phyloP scores from a whole-genome alignment of 1,284 basidiomycete genomes.

The Sparassis latifolia region DNA sequence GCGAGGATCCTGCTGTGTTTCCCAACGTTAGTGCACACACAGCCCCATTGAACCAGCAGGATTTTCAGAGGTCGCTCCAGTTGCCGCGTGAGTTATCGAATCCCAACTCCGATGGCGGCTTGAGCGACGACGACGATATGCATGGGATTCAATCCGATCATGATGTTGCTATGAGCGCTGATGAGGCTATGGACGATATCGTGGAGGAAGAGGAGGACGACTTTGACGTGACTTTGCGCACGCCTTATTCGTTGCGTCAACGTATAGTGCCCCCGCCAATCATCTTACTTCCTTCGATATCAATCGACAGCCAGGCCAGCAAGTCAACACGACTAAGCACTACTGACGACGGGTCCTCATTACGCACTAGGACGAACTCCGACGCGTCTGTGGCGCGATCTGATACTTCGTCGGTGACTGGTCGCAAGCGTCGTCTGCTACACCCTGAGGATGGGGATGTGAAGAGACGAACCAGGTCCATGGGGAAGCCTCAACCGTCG shows the following conservation, averaged over 20 bases:
- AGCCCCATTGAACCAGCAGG: conserved; percentile 30
- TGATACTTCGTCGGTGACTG: conserved; percentile 17
- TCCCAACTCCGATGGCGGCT: conserved; percentile 50
- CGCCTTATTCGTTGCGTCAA: conserved; percentile 33
- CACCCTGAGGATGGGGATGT: conserved; percentile 10
- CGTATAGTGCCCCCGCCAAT: too few relatives aligned
- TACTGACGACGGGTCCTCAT: conserved; percentile 35
- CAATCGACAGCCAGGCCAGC: conserved; percentile 30
- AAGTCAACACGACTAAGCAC: conserved; percentile 39
- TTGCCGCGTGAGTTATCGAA: conserved; percentile 49
- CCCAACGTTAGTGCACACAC: neutral
- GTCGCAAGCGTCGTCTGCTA: conserved; percentile 20
- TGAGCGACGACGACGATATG: conserved; percentile 42
- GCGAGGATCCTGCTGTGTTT: conserved; percentile 4
- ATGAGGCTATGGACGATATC: conserved; percentile 21
- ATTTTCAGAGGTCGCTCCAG: conserved; percentile 58
- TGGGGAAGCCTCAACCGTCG: conserved; percentile 7
- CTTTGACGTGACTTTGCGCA: conserved; percentile 60
- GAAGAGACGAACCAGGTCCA: conserved; percentile 3
- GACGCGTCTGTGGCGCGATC: conserved; percentile 29
- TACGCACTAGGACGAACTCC: conserved; percentile 38
- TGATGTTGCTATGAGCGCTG: conserved; percentile 20
- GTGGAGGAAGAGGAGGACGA: conserved; percentile 55
- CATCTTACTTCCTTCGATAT: conserved; percentile 24
- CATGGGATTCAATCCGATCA: conserved; percentile 24